phyloP scores from a whole-genome alignment of 495 filamentous ascomycete genomes.

The Neohortaea acidophila region DNA sequence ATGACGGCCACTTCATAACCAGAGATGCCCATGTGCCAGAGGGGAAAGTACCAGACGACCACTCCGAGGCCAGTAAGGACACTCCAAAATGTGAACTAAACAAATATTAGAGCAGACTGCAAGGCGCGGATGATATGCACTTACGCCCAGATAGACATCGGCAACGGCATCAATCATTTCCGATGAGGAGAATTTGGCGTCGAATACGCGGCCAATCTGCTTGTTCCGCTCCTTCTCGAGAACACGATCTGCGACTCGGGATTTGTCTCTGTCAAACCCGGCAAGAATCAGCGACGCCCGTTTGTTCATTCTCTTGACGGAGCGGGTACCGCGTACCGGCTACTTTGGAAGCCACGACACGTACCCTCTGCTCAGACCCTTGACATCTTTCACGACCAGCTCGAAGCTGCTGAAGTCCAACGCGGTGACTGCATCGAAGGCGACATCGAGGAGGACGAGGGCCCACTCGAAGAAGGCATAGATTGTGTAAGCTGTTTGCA shows the following conservation, averaged over 20 bases:
- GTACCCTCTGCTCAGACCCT: constrained; percentile 95
- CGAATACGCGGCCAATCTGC: constrained; percentile 52
- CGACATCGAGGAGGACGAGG: constrained; percentile 86
- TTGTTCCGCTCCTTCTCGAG: constrained; percentile 87
- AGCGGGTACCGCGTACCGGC: constrained; percentile 28
- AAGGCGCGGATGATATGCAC: constrained; percentile 16
- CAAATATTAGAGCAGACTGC: constrained; percentile 18
- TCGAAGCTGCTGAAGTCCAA: constrained; percentile 87
- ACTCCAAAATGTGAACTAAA: constrained; percentile 89
- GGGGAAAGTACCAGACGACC: constrained; percentile 91
- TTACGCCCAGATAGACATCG: constrained; percentile 84
- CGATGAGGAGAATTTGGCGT: constrained; percentile 53
- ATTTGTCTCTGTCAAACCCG: constrained; percentile 41
- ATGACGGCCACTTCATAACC: constrained; percentile 86
- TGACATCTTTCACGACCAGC: constrained; percentile 72
- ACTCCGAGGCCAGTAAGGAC: constrained; percentile 77
- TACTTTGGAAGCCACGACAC: constrained; percentile 93
- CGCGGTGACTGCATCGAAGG: constrained; percentile 92
- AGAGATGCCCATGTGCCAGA: constrained; percentile 99
- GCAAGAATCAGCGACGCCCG: not conserved
- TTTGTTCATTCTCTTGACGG: too few relatives aligned
- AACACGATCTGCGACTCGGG: constrained; percentile 51
- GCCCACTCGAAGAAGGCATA: constrained; percentile 99
- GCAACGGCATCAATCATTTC: constrained; percentile 68
- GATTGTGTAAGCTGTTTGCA: constrained; percentile 73